Evolutionary conservation across 441 rosid species (phyloP).

Genomic region (Eutrema salsugineum): DNA sequence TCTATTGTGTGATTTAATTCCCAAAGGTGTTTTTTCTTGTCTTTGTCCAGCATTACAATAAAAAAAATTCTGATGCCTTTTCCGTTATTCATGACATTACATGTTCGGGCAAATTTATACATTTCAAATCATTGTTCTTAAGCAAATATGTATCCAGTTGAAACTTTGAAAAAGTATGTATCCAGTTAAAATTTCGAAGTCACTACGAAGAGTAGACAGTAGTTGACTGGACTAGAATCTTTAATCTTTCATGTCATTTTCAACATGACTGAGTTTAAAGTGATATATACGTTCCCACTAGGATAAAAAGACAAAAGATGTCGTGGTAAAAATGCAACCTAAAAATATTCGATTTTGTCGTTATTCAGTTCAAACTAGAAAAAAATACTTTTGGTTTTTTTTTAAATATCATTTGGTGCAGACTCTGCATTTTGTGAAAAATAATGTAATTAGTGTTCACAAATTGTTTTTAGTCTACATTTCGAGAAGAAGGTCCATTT

Average conservation of each 20-base stretch:
- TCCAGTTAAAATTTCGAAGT: background rate
- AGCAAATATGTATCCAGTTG: background rate
- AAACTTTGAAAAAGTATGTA: background rate
- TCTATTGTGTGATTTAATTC: constrained; percentile 7
- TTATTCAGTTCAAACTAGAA: background rate
- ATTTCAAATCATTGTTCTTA: background rate
- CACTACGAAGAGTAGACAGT: constrained; percentile 1
- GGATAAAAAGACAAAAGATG: background rate
- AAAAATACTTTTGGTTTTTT: background rate
- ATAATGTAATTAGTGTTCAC: background rate
- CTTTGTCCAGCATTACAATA: background rate
- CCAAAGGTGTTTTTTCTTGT: constrained; percentile 5
- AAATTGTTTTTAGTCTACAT: background rate
- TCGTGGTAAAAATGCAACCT: background rate
- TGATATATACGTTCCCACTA: constrained; percentile 13
- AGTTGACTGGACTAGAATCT: background rate
- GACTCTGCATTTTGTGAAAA: background rate
- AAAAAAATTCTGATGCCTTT: background rate
- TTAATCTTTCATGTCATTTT: constrained; percentile 17
- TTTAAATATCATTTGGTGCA: too few relatives aligned
- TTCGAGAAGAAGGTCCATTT: background rate
- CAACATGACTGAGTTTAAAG: constrained; percentile 6
- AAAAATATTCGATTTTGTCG: background rate
- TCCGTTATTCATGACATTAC: background rate
- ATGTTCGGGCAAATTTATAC: background rate